phyloP scores from a whole-genome alignment of 139 green algal genomes.

The Astrephomene gubernaculifera region DNA sequence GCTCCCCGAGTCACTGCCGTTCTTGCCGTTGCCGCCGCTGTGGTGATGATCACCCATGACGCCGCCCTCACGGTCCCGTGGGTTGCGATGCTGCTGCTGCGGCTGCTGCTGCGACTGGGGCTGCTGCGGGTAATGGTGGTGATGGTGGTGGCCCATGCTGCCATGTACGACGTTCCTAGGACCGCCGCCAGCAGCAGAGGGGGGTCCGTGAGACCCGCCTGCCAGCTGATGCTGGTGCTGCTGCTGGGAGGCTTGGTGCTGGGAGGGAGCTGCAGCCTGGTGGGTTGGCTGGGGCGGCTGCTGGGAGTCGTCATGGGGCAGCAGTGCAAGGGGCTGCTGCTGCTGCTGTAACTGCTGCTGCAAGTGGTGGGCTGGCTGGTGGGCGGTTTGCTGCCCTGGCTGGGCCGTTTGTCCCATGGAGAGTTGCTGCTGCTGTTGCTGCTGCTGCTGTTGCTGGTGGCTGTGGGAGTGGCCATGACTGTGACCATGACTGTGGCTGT shows the following conservation, averaged over 20 bases:
- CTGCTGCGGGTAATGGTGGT: too few relatives aligned
- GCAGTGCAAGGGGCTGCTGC: not conserved
- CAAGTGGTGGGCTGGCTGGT: not conserved
- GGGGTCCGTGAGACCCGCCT: too few relatives aligned
- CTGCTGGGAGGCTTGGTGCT: not conserved
- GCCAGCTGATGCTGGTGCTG: not conserved
- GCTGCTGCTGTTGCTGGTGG: constrained; percentile 16
- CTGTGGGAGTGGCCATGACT: constrained; percentile 12
- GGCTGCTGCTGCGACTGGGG: not conserved
- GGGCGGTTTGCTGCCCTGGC: not conserved
- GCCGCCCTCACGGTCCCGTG: not conserved
- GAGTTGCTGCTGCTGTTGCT: not conserved
- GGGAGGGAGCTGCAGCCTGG: too few relatives aligned
- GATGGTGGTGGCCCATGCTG: too few relatives aligned
- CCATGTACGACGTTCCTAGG: too few relatives aligned
- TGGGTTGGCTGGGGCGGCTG: not conserved
- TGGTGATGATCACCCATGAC: not conserved
- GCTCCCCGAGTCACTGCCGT: constrained; percentile 65
- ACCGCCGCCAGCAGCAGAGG: too few relatives aligned
- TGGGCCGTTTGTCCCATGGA: too few relatives aligned
- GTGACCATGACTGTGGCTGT: constrained; percentile 17
- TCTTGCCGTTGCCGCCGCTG: constrained; percentile 47
- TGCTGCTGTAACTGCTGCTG: constrained; percentile 6
- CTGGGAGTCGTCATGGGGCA: not conserved
- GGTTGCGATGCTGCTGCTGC: too few relatives aligned